Conservation (phyloP, 192 early-diverging fungal species). For the Backusella morwellensis region DNA sequence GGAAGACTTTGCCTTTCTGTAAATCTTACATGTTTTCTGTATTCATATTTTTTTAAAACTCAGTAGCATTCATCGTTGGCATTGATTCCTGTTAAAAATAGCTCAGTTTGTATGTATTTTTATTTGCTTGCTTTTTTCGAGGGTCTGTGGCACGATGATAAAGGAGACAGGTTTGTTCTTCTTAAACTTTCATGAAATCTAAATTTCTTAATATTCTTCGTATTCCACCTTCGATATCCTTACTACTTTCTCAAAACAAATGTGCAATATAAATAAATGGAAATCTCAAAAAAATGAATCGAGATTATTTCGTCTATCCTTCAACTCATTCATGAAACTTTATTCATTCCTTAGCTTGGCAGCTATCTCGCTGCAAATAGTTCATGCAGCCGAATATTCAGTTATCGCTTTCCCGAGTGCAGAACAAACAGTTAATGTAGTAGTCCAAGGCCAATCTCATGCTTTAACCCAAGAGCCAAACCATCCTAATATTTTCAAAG, state of each 20-base stretch:
- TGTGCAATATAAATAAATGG: background rate
- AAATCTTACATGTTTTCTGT: background rate
- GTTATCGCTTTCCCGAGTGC: constrained; percentile 24
- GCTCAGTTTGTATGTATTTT: background rate
- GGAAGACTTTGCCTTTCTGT: background rate
- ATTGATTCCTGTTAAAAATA: background rate
- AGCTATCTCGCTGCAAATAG: constrained; percentile 1
- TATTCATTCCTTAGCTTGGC: constrained; percentile 16
- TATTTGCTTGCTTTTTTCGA: background rate
- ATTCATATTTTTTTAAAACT: background rate
- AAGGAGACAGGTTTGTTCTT: background rate
- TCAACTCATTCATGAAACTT: constrained; percentile 17
- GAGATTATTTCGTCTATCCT: background rate
- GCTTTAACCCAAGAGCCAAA: constrained; percentile 2
- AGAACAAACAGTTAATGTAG: constrained; percentile 17
- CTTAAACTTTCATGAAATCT: background rate
- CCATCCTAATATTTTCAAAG: constrained; percentile 19
- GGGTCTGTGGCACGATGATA: background rate
- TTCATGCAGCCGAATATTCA: constrained; percentile 14
- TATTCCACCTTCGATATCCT: background rate
- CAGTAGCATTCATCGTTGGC: background rate
- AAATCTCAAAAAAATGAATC: background rate
- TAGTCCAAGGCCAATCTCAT: constrained; percentile 16
- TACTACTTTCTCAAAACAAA: background rate
- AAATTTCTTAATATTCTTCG: constrained; percentile 3